These are phyloP conservation scores for Diversispora epigaea DNA, from an alignment of 192 early-diverging fungal species.

Conservation along the genomic window DNA sequence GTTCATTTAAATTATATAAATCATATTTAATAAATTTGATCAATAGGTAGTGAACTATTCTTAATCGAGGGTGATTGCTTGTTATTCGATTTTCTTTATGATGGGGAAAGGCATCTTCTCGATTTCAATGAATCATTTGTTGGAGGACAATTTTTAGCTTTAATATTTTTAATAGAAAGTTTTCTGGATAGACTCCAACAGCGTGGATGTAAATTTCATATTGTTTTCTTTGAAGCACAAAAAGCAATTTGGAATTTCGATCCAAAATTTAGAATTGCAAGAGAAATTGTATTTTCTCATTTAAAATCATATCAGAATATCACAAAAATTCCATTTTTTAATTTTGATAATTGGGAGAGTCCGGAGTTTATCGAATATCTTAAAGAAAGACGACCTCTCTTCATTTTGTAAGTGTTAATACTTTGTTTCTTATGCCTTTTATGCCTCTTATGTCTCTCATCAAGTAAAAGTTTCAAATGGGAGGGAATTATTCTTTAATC, in stretches of 20 bases:
- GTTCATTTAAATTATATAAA: no score
- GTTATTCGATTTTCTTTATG: slow-evolving; percentile 22
- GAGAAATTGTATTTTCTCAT: slow-evolving; percentile 20
- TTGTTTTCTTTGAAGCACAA: slow-evolving; percentile 40
- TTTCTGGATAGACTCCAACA: slow-evolving; percentile 34
- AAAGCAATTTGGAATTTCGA: slow-evolving; percentile 33
- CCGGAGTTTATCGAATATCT: slow-evolving; percentile 27
- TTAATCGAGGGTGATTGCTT: slow-evolving; percentile 46
- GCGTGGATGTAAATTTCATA: slow-evolving; percentile 37
- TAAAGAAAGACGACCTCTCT: slow-evolving; percentile 13
- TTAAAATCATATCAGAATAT: slow-evolving; percentile 22
- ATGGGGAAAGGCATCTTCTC: slow-evolving; percentile 23
- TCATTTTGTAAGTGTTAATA: slow-evolving; percentile 7
- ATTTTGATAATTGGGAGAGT: slow-evolving; percentile 34
- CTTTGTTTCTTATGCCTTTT: no score
- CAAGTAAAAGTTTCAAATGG: no score
- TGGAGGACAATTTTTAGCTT: slow-evolving; percentile 35
- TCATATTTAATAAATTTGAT: neutral
- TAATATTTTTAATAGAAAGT: slow-evolving; percentile 35
- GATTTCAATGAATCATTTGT: neutral
- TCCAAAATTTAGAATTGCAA: slow-evolving; percentile 21
- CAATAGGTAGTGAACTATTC: slow-evolving; percentile 38
- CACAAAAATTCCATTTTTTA: slow-evolving; percentile 2
- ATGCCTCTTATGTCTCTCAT: no score
- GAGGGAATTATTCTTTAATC: no score